Percentiles rank a stretch among this genome's conserved stretches.
Conservation (phyloP, 2,329 filamentous ascomycete species). For the Fusarium oligoseptatum region DNA sequence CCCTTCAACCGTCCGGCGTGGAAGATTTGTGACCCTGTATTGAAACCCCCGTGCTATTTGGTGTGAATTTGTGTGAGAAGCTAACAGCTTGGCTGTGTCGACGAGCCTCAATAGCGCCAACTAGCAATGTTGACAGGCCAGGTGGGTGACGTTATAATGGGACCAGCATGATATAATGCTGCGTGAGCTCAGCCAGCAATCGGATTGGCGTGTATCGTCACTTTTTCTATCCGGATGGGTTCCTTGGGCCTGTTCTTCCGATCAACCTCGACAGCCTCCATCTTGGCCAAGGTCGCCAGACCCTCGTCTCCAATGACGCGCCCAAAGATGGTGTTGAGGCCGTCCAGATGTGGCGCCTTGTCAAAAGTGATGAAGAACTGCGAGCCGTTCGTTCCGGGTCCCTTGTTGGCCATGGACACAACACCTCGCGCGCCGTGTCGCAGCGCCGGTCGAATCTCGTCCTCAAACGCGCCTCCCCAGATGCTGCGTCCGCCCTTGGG, state of each 20-base stretch:
- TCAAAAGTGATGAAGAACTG: constrained; percentile 88
- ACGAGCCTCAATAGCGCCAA: neutral
- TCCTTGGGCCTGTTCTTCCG: constrained; percentile 82
- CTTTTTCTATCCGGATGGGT: constrained; percentile 73
- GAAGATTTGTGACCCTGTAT: neutral
- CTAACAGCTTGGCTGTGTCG: neutral
- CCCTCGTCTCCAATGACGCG: constrained; percentile 77
- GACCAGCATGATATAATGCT: neutral
- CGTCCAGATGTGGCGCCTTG: constrained; percentile 83
- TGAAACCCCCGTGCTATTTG: neutral
- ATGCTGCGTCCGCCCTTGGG: constrained; percentile 80
- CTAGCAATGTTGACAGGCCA: neutral
- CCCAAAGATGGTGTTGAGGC: constrained; percentile 87
- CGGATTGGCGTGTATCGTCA: constrained; percentile 85
- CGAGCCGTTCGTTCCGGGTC: constrained; percentile 78
- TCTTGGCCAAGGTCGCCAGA: constrained; percentile 74
- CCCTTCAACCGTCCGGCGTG: neutral
- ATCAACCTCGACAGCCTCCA: constrained; percentile 81
- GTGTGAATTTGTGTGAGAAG: neutral
- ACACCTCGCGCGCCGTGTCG: constrained; percentile 77
- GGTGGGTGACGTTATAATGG: neutral
- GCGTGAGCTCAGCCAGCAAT: constrained; percentile 67
- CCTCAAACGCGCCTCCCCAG: constrained; percentile 80
- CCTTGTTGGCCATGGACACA: constrained; percentile 84
- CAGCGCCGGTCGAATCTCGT: constrained; percentile 81